Conservation (phyloP, 2,329 filamentous ascomycete genomes). For the Cladorrhinum sp. region DNA sequence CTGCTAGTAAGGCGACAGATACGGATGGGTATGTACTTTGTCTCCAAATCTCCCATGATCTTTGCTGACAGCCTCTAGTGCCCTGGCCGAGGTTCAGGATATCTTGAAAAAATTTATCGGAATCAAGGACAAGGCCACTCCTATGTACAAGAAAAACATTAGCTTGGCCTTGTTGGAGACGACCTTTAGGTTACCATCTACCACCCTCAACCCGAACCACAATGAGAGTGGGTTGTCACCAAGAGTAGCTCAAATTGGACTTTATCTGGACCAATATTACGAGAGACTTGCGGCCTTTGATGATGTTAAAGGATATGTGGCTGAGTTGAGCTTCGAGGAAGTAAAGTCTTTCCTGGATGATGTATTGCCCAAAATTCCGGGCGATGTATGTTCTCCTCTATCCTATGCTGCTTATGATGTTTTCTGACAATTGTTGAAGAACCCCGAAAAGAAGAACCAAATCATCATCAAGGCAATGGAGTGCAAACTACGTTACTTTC, state of each 20-base stretch:
- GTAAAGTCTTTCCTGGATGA: slow-evolving; percentile 39
- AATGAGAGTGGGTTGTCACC: slow-evolving; percentile 21
- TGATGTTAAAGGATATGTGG: slow-evolving; percentile 45
- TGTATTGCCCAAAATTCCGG: slow-evolving; percentile 34
- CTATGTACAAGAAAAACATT: slow-evolving; percentile 37
- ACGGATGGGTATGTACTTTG: slow-evolving; percentile 26
- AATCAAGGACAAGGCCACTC: slow-evolving; percentile 27
- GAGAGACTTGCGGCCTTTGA: slow-evolving; percentile 39
- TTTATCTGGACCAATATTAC: slow-evolving; percentile 35
- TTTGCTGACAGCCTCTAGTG: slow-evolving; percentile 19
- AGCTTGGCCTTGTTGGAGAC: slow-evolving; percentile 34
- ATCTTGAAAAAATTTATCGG: slow-evolving; percentile 30
- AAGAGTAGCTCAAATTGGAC: slow-evolving; percentile 33
- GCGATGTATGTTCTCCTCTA: slow-evolving; percentile 30
- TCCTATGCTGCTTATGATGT: not conserved
- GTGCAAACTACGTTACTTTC: slow-evolving; percentile 45
- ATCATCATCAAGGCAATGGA: slow-evolving; percentile 34
- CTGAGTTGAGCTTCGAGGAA: slow-evolving; percentile 41
- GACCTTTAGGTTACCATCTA: slow-evolving; percentile 29
- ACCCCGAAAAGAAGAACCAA: slow-evolving; percentile 19
- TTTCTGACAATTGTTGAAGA: slow-evolving; percentile 15
- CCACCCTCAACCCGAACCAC: slow-evolving; percentile 16
- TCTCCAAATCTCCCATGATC: not conserved
- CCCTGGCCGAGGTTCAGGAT: slow-evolving; percentile 30
- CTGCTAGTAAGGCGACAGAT: slow-evolving; percentile 31